Evolutionary conservation across 106 monocot species (phyloP), one percentile per base, ranked within the genome.

Genomic region (Amphibolis antarctica): DNA sequence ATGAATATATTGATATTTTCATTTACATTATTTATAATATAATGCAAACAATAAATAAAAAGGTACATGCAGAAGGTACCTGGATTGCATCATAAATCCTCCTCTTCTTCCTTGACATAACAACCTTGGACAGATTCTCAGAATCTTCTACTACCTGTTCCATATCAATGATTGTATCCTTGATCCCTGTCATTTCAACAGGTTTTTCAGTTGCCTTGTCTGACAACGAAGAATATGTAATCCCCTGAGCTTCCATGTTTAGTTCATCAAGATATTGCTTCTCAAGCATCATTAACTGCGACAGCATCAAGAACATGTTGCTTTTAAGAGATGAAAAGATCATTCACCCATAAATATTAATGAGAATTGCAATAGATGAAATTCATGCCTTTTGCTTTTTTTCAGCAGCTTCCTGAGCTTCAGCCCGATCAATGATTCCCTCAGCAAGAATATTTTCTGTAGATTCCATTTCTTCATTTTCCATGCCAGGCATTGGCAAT

Each of bases 351-450:
- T 13, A 45, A 63, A 20, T 20, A 20, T 42, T n/a, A 22, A 63
- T 0, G 28, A 18, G 15, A 51, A 0, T 42, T 27, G 25, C 4
- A 13, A 28, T 49, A 62, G 26, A 53, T n/a, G 55, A 6, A n/a
- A n/a, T n/a, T 24, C 20, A 53, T 65, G 80, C 96, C 82, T 87
- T 69, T 43, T 15, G 55, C 62, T 76, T 78, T 66, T 81, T 86
- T 58, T 96, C 96, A 30, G 77, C 80, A 72, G 80, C 82, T 59
- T 86, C 89, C 74, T 77, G 84, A 50, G 96, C 86, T 68, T 96
- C 76, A 28, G 86, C 53, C n/a, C 90, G 79, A 62, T 89, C 84
- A 60, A 90, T 75, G 48, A 96, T 54, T 46, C 86, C 96, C 76
- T 82, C 86, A 47, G 69, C 80, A 42, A 96, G 47, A 51, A 87